Evolutionary conservation across 352 stramenopile species (phyloP), one percentile per base, ranked within the genome.

Genomic region (Phytophthora pistaciae): DNA sequence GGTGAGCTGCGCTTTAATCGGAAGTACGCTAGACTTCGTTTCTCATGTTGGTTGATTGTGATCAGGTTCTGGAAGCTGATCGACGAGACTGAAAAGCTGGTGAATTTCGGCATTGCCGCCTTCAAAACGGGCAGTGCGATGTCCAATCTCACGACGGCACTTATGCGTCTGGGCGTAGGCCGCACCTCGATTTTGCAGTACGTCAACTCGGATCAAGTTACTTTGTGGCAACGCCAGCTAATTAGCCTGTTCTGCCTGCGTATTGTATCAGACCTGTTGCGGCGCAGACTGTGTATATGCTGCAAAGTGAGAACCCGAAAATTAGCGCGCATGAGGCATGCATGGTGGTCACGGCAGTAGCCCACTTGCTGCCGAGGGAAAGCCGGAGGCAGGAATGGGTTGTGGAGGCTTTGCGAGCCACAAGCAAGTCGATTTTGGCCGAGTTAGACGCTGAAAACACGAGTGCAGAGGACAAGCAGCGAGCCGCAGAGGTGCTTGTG

Each of bases 31-130:
- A 3, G 49, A 38, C 23, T 38, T 53, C 8, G 9, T 53, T 14
- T 53, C 46, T 53, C 1, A 53, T 27, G 46, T 27, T 27, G 20
- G n/a, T 14, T 27, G 8, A 16, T 16, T 53, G 46, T 14, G 8
- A 14, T 16, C 56, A 92, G 84, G 27, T 83, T 93, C 55, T 93
- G 83, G 84, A 87, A 90, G 62, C 63, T 94, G 25, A 79, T 94
- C 33, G 72, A 91, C 65, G 71, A 81, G 25, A 77, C 83, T 8
- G 86, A 94, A 66, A 85, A 79, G 6, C 62, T 92, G 14, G 76
- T 91, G 40, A 91, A 90, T 55, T 94, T 94, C 68, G 80, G 81
- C 27, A 83, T 88, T 61, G 59, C 67, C n/a, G 74, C 74, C 0
- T 77, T 93, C 40, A 78, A 87, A 71, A 79, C 68, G 7, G 78